Evolutionary conservation across 163 green algal species (phyloP).

Genomic region (Botryococcus braunii): DNA sequence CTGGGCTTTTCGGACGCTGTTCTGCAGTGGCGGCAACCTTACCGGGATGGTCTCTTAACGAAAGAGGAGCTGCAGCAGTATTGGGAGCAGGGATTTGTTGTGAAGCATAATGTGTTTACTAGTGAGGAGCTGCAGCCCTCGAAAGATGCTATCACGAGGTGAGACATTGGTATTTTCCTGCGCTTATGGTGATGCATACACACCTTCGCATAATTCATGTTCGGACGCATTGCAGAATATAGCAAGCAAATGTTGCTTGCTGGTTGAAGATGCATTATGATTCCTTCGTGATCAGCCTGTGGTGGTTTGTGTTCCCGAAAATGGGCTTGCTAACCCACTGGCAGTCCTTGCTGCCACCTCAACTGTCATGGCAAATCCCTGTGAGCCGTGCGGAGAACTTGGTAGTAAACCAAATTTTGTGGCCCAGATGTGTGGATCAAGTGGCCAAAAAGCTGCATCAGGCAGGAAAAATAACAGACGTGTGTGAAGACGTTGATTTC

Average conservation of each 20-base stretch:
- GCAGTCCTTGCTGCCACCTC: no score
- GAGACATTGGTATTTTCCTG: neutral
- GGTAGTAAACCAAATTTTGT: neutral
- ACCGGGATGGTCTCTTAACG: neutral
- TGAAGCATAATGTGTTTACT: neutral
- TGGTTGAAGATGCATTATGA: no score
- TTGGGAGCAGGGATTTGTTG: neutral
- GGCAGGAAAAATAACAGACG: slow-evolving; percentile 10
- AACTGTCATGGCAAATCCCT: no score
- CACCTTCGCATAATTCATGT: no score
- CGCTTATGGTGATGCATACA: no score
- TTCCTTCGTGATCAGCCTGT: no score
- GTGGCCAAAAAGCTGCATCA: slow-evolving; percentile 10
- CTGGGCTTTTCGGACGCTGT: no score
- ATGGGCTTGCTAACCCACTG: no score
- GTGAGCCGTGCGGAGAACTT: no score
- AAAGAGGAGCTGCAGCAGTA: slow-evolving; percentile 7
- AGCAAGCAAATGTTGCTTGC: no score
- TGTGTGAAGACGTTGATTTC: slow-evolving; percentile 10
- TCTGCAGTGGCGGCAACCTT: neutral
- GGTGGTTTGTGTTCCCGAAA: no score
- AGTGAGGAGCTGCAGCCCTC: neutral
- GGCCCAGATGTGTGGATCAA: slow-evolving; percentile 8
- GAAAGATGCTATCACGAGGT: slow-evolving; percentile 1
- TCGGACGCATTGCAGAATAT: no score